Evolutionary conservation across 495 filamentous ascomycete genomes (phyloP), one percentile per base, ranked within the genome.

Genomic region (Neurospora sublineolata): DNA sequence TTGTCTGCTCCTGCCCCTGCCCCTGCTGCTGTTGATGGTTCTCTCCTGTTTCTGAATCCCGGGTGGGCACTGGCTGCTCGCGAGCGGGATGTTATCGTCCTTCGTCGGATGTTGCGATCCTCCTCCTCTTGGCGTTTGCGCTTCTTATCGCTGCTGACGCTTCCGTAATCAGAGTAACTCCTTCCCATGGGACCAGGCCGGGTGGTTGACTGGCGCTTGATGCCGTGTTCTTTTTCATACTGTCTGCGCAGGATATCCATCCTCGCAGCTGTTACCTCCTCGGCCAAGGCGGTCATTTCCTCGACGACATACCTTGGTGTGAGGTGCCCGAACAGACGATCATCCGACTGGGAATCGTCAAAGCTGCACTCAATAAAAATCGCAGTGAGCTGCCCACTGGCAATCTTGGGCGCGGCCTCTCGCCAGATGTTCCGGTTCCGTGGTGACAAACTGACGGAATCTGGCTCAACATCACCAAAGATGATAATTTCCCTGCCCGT

Each of bases 341-440:
- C 87, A 69, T 94, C 91, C 18, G 88, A 84, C 73, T 91, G 89
- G 9, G 84, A 85, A 76, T 97, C 89, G 73, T 91, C 91, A 78
- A 93, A 99, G 38, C 91, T 94, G 78, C 95, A 98, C 84, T 99
- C 95, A 75, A 99, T 97, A 77, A 97, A 93, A 8, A 99, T 90
- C 11, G 90, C 94, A 1, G 84, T 83, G 2, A 99, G 85, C 12
- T 84, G 82, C 1, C 92, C 91, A 2, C 82, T 78, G 4, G 83
- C 88, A 27, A 98, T 87, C 76, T 95, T 96, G 11, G 89, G 89
- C 0, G 93, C 96, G 1, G 94, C 94, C 75, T 93, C 89, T 64
- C 85, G 83, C 95, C 95, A 99, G 12, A 98, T 89, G 11, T 82
- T 83, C 40, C 80, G 82, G 73, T 93, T 99, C 38, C 93, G 89